These are phyloP conservation scores for Cercophora sp. DNA, from an alignment of 495 filamentous ascomycete genomes.

Conservation along the genomic window DNA sequence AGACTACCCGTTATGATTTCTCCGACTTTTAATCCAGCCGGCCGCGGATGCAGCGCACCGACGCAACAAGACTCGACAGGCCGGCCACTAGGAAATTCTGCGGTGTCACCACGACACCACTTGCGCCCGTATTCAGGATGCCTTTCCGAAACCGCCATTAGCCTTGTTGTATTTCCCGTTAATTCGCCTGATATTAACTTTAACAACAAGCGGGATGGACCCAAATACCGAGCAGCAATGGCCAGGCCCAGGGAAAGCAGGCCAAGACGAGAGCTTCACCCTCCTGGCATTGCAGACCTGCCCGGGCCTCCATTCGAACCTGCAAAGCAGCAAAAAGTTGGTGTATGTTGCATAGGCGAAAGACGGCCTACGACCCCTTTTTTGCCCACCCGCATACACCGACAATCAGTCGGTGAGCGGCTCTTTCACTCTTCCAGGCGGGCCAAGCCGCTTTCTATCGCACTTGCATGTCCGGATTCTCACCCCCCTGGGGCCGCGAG, in stretches of 20 bases:
- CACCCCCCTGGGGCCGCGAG: background rate
- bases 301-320: background rate
- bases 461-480: background rate
- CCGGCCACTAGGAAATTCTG: background rate
- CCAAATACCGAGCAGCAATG: constrained; percentile 4
- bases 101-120: background rate
- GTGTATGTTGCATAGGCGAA: constrained; percentile 21
- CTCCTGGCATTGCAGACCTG: background rate
- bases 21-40: constrained; percentile 9
- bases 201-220: background rate
- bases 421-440: constrained; percentile 17
- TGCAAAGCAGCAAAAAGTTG: background rate
- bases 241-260: background rate
- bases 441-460: constrained; percentile 19
- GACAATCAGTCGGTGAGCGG: constrained; percentile 25
- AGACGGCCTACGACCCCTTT: constrained; percentile 13
- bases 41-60: constrained; percentile 1
- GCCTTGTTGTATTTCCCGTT: background rate
- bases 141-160: background rate
- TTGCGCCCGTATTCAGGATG: constrained; percentile 1
- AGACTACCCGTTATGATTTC: constrained; percentile 2
- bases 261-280: background rate
- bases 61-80: background rate
- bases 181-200: constrained; percentile 7
- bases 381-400: constrained; percentile 23